Base-by-base conservation (phyloP, 129 eudicot genomes). In the Centrapalus pauciflorus region DNA sequence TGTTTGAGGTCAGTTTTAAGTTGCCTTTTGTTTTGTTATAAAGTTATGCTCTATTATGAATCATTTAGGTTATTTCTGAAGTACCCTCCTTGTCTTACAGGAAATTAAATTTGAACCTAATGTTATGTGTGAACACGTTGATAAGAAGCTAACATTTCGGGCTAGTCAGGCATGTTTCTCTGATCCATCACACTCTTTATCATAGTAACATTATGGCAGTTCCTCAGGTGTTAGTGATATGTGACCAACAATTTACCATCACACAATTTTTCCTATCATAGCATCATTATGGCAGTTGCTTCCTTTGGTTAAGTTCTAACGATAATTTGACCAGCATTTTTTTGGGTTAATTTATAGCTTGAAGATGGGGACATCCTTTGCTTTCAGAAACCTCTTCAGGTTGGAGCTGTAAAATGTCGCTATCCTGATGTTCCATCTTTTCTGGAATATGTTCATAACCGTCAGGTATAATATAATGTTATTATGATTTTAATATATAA, bases 341-440 rank as follows among this genome's bases (percentile, higher is more conserved):
- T 35, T 64, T 38, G 19, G 25, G 33, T 32, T 25, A 4, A 35
- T 71, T 69, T 61, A 46, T 34, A 88, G 98, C 84, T 92, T 58
- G 98, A 92, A 85, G 95, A 92, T 66, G 98, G 98, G 25, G 98
- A 88, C 69, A 82, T 88, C 16, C 74, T 92, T 66, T 92, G 98
- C 85, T 88, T 83, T 66, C 98, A 92, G 63, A 92, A 88, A 64
- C 50, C 78, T 35, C 79, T 66, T 68, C 73, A 41, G 40, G 58
- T 27, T 73, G 84, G 83, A 73, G 64, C 69, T 60, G 76, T 45
- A 28, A 89, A 82, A 66, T 75, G 64, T 79, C 87, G 95, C 56
- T 92, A 79, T 74, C 91, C 95, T 35, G 86, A 81, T 55, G 98
- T 88, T 64, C 91, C 98, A 29, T 77, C 95, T 54, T 92, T 83